Evolutionary conservation across 768 basidiomycete genomes (phyloP), one percentile per base, ranked within the genome.

Genomic region (Dendrothele bispora): DNA sequence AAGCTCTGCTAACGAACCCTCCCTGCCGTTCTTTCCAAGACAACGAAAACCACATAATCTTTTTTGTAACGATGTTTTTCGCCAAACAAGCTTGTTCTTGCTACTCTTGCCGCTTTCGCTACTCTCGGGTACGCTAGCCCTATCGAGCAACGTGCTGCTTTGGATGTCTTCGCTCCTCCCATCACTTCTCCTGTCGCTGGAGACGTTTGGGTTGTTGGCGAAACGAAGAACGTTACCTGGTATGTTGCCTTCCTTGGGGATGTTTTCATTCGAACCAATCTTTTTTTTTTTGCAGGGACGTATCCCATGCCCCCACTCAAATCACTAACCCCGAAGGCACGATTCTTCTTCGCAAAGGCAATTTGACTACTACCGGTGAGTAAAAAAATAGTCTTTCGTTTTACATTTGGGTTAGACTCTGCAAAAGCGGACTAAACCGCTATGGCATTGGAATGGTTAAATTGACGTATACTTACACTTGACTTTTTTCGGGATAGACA

Each of bases 91-190:
- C n/a, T n/a, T 32, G 30, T 32, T 32, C 30, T 32, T n/a, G 30
- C 30, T 32, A n/a, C 30, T n/a, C 10, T n/a, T n/a, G 30, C 30
- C 10, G 30, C 30, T 32, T 10, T 32, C 30, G 30, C n/a, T 32
- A 10, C 30, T 32, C 10, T n/a, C n/a, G n/a, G n/a, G n/a, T n/a
- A n/a, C n/a, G n/a, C n/a, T n/a, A n/a, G n/a, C n/a, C n/a, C n/a
- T n/a, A n/a, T n/a, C n/a, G n/a, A n/a, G n/a, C n/a, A n/a, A n/a
- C n/a, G n/a, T 32, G 30, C 30, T 32, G 10, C 30, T 10, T n/a
- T 10, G 30, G 78, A 79, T 44, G 78, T 80, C 6, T 80, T 68
- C 58, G 69, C 65, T 1, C 79, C 79, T 1, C 61, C 58, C 14
- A 64, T 81, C 48, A 55, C 55, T 20, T 68, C 55, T 30, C 79